Percentiles rank a stretch among this genome's conserved stretches.
Evolutionary conservation across 306 rosid genomes (phyloP).

Genomic region (Rosa multiflora): DNA sequence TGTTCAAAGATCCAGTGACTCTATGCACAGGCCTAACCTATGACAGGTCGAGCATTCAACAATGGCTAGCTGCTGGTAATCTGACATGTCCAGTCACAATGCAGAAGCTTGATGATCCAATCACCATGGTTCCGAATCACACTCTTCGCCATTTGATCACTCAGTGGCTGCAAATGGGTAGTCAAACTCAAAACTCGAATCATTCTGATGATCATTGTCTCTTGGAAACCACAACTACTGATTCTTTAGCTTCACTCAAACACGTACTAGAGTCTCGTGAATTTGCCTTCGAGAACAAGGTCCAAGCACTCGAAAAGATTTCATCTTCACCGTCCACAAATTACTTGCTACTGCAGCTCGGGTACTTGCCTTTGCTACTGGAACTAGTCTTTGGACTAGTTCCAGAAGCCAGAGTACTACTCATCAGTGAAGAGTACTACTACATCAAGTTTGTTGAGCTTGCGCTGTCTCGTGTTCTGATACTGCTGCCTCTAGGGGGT

Average conservation of each 20-base stretch:
- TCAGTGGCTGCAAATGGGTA: constrained; percentile 59
- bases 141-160: constrained; percentile 73
- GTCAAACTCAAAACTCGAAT: constrained; percentile 21
- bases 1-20: constrained; percentile 84
- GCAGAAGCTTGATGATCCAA: constrained; percentile 77
- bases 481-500: constrained; percentile 40
- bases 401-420: constrained; percentile 15
- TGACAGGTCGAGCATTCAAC: constrained; percentile 74
- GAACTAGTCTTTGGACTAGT: constrained; percentile 47
- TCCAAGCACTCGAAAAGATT: constrained; percentile 49
- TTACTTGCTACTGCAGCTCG: constrained; percentile 55
- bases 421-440: constrained; percentile 19
- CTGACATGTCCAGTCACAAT: constrained; percentile 94
- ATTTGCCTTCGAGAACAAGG: constrained; percentile 38
- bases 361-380: constrained; percentile 65
- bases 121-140: constrained; percentile 77
- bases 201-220: constrained; percentile 33
- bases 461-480: constrained; percentile 48
- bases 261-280: constrained; percentile 48
- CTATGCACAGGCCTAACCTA: constrained; percentile 87
- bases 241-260: constrained; percentile 48
- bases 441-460: constrained; percentile 42
- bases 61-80: constrained; percentile 75
- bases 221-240: constrained; percentile 31
- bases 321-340: constrained; percentile 31